Evolutionary conservation across 1,284 basidiomycete genomes (phyloP), one percentile per base, ranked within the genome.

Genomic region (Exobasidium cylindrosporum): DNA sequence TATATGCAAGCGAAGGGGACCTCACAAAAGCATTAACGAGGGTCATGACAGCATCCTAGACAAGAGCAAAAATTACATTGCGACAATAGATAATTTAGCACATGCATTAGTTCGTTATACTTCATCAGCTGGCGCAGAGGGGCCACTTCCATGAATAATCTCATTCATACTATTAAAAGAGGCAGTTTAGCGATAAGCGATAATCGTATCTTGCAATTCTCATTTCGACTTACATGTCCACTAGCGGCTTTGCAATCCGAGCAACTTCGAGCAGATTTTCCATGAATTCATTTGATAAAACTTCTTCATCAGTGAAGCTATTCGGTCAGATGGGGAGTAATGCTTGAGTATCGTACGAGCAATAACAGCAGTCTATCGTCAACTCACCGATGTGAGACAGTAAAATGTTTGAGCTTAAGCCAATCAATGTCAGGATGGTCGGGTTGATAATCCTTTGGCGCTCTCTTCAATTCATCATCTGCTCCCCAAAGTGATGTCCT

Each of bases 341-440:
- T 40, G 43, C 23, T 47, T 21, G 4, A 35, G 55, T 10, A 31
- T 29, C 35, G 24, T 30, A 31, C 31, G 53, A n/a, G 32, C 52
- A 52, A 46, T 31, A 26, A 29, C 7, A 46, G 28, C 55, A 32
- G 24, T 49, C 21, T 44, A 44, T 13, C 50, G 32, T 23, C 26
- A 30, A 83, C 86, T 60, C 69, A 91, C 90, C 80, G 80, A 70
- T 87, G 84, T 0, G 85, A 78, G 0, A 93, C 91, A 3, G 84
- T 86, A 46, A 92, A 86, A 28, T 88, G 88, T 40, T 91, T 86
- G 67, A 91, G 88, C 78, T 91, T 91, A 66, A 95, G 81, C 60
- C 94, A 81, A 76, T 91, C 90, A 65, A 94, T 94, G 76, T 93
- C 89, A 80, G 88, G 89, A 67, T 95, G 91, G 23, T 57, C 40